Evolutionary conservation across 1,284 basidiomycete genomes (phyloP).

Genomic region (Coniferiporia weirii): DNA sequence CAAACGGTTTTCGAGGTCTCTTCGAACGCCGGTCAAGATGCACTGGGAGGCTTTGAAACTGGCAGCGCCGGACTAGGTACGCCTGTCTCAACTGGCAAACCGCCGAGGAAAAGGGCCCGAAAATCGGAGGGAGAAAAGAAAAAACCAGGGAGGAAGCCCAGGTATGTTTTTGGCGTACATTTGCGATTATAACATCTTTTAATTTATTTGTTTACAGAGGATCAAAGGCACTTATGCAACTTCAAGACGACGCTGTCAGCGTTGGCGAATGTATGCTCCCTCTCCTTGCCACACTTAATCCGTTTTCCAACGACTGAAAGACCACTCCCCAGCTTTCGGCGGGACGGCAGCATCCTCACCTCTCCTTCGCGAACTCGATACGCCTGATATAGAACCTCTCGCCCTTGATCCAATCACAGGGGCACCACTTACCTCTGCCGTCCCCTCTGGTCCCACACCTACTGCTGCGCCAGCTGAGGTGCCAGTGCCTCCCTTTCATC

Average conservation of each 20-base stretch:
- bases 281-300: not conserved
- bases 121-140: slow-evolving; percentile 29
- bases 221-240: slow-evolving; percentile 23
- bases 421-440: slow-evolving; percentile 23
- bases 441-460: not conserved
- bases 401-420: slow-evolving; percentile 20
- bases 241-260: slow-evolving; percentile 30
- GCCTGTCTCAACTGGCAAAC: slow-evolving; percentile 21
- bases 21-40: slow-evolving; percentile 19
- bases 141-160: slow-evolving; percentile 31
- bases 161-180: not conserved
- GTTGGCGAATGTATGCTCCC: slow-evolving; percentile 40
- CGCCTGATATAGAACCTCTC: slow-evolving; percentile 26
- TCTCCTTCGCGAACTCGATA: slow-evolving; percentile 27
- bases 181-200: not conserved
- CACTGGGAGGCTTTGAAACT: slow-evolving; percentile 24
- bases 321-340: slow-evolving; percentile 29
- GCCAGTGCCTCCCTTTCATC: slow-evolving; percentile 47
- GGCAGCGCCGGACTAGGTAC: slow-evolving; percentile 18
- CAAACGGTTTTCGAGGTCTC: slow-evolving; percentile 22
- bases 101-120: slow-evolving; percentile 32
- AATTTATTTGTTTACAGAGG: slow-evolving; percentile 5
- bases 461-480: slow-evolving; percentile 32
- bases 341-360: slow-evolving; percentile 45
- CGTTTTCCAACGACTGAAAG: slow-evolving; percentile 9